Base-by-base conservation (phyloP, 495 filamentous ascomycete genomes). In the Neurospora intermedia region DNA sequence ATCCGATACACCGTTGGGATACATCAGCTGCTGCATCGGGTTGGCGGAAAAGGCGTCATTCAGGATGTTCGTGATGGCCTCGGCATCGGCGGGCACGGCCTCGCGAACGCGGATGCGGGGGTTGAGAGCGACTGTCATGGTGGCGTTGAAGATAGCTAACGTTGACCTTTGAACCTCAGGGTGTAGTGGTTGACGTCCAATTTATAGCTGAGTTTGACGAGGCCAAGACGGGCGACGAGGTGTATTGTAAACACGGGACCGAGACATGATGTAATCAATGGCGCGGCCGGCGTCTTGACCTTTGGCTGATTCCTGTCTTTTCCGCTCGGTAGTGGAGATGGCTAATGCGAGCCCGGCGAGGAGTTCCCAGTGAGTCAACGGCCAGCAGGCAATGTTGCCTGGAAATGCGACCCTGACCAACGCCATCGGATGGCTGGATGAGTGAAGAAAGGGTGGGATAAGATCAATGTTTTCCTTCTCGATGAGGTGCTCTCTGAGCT, bases 11-110 rank as follows among this genome's bases (percentile, higher is more conserved):
- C 77, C 77, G 27, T 35, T 23, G 11, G 80, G 80, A 59, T 75
- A 72, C 71, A 81, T 74, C 5, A 81, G 74, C 66, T 77, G 72
- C 70, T 75, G 71, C 72, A 80, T 78, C 45, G 77, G 27, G 42
- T 74, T 72, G n/a, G 74, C 38, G 2, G 69, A 75, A 41, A 81
- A 81, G 0, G 76, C 78, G 4, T 31, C 71, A 16, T 69, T 75
- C 39, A 77, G n/a, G 43, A 79, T 71, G n/a, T 76, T 74, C 23
- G 69, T 42, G 6, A 80, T 69, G 13, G 48, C 62, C 0, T 71
- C 66, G 16, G 71, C 20, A 42, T 81, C 80, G 20, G 77, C 78
- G 23, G 41, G 73, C 5, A 43, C 70, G 38, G 77, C 78, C 23
- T 76, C 73, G 23, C 80, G 80, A 69, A 80, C 43, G 27, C 77